Evolutionary conservation across 2,329 filamentous ascomycete genomes (phyloP).

Genomic region (Fusarium citri): DNA sequence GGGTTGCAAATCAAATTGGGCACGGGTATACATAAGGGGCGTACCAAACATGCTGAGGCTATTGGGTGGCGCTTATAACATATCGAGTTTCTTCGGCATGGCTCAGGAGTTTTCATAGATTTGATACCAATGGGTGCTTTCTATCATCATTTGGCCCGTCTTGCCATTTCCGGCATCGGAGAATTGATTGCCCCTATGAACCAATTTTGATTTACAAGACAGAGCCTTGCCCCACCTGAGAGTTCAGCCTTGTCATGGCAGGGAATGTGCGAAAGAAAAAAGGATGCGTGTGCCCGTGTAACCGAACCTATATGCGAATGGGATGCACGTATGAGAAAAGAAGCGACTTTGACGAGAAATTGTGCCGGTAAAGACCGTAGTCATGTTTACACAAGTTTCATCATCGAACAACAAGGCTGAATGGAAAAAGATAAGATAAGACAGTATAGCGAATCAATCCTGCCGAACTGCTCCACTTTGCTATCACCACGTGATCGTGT

Average conservation of each 20-base stretch:
- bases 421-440: slow-evolving; percentile 26
- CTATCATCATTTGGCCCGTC: background rate
- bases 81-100: background rate
- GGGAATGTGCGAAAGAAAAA: background rate
- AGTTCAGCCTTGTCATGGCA: background rate
- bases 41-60: slow-evolving; percentile 5
- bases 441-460: slow-evolving; percentile 18
- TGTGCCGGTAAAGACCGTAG: background rate
- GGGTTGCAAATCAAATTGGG: slow-evolving; percentile 4
- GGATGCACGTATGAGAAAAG: background rate
- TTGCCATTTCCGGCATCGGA: slow-evolving; percentile 25
- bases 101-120: background rate
- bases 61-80: slow-evolving; percentile 3
- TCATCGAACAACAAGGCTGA: slow-evolving; percentile 31
- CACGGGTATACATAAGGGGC: slow-evolving; percentile 26
- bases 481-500: slow-evolving; percentile 52
- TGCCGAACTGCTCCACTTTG: background rate
- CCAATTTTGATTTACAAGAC: slow-evolving; percentile 34
- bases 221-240: slow-evolving; percentile 5
- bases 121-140: background rate
- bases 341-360: background rate
- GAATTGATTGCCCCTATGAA: slow-evolving; percentile 40
- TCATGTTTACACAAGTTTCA: slow-evolving; percentile 15
- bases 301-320: background rate
- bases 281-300: background rate